Evolutionary conservation across 441 rosid species (phyloP).

Genomic region (Gossypium schwendimanii): DNA sequence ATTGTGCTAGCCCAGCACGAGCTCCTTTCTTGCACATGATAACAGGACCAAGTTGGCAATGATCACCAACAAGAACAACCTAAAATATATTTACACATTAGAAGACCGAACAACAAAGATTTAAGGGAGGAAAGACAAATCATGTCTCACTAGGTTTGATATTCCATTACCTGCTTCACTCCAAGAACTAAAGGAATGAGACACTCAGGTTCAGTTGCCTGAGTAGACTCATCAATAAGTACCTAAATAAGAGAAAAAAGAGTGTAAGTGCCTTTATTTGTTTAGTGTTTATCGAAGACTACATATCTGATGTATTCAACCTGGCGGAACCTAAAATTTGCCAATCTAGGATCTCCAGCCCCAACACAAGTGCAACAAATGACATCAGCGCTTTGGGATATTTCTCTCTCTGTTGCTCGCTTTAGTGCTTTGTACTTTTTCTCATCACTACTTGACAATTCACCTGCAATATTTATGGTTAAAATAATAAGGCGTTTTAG

Average conservation of each 20-base stretch:
- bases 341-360: constrained; percentile 94
- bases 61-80: constrained; percentile 99
- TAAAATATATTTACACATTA: constrained; percentile 26
- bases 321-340: constrained; percentile 99
- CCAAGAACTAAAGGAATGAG: constrained; percentile 98
- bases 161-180: constrained; percentile 73
- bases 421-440: constrained; percentile 92
- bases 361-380: constrained; percentile 99
- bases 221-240: constrained; percentile 98
- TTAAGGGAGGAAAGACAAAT: background rate
- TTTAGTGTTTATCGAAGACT: background rate
- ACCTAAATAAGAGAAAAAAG: constrained; percentile 44
- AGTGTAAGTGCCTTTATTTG: constrained; percentile 17
- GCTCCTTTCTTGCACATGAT: constrained; percentile 99
- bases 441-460: constrained; percentile 96
- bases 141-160: background rate
- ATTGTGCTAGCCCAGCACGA: constrained; percentile 98
- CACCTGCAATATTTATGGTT: constrained; percentile 46
- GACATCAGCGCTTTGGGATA: constrained; percentile 98
- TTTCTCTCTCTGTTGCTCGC: constrained; percentile 94
- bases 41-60: constrained; percentile 99
- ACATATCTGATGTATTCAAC: constrained; percentile 27
- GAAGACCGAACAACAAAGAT: constrained; percentile 1
- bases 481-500: background rate
- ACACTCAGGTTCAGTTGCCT: constrained; percentile 97